Evolutionary conservation across 768 basidiomycete species (phyloP), one percentile per base, ranked within the genome.

Genomic region (Kwoniella europaea): DNA sequence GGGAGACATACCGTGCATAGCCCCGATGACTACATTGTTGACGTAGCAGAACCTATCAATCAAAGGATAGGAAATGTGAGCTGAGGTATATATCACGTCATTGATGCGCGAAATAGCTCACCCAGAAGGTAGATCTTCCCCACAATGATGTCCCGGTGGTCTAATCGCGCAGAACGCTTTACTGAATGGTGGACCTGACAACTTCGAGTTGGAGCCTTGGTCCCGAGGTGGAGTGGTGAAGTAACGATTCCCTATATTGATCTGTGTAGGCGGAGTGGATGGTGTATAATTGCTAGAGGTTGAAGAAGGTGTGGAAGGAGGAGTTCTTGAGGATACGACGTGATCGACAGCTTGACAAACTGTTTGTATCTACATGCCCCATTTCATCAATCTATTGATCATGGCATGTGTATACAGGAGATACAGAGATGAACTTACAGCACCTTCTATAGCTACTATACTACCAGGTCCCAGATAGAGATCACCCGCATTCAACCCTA

Each of bases 81-180:
- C 44, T 50, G 46, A 41, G 20, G 13, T 5, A 10, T 24, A 41
- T 59, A 13, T 43, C 9, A 20, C 41, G 15, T 7, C 35, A 50
- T 2, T 5, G 44, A 20, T 12, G 7, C 27, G 10, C 52, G 35
- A 7, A 35, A 6, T 24, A 27, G 63, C 79, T 74, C 58, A 83
- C 75, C 96, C 96, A 10, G 89, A 90, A 0, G 96, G 96, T 0
- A 88, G 88, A 69, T 94, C 89, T 83, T 94, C 93, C 2, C 92
- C 92, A 78, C 94, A 96, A 76, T 98, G 94, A 85, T 97, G 94
- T 1, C 96, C 95, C 0, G 95, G 95, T 0, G 94, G 95, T 61
- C 95, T 85, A 20, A 97, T 87, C 0, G 89, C 90, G 10, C 92
- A 93, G 81, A 98, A 98, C 0, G 91, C 92, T 9, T 81, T 81